Evolutionary conservation across 345 rosid genomes (phyloP).

Genomic region (Limnanthes douglasii): DNA sequence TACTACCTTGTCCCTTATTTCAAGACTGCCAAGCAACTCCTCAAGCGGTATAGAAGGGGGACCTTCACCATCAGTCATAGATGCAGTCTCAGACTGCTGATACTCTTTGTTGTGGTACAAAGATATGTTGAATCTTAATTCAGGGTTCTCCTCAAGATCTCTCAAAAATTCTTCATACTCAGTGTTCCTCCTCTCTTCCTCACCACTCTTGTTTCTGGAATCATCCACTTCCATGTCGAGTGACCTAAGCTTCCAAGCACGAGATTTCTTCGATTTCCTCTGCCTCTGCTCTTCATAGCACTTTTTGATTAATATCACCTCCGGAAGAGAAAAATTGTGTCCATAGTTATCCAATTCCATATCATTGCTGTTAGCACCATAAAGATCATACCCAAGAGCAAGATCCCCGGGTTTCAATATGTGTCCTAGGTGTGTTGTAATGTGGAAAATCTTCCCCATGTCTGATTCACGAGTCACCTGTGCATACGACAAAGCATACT

Average conservation of each 20-base stretch:
- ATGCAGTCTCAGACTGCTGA: slow-evolving; percentile 23
- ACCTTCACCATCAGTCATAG: slow-evolving; percentile 24
- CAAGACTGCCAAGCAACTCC: slow-evolving; percentile 27
- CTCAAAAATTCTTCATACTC: slow-evolving; percentile 27
- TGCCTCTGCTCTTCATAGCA: slow-evolving; percentile 22
- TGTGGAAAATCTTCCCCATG: slow-evolving; percentile 17
- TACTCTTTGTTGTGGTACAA: slow-evolving; percentile 22
- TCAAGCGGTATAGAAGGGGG: slow-evolving; percentile 17
- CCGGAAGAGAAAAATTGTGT: slow-evolving; percentile 9
- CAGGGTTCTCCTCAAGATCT: slow-evolving; percentile 29
- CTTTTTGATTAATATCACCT: slow-evolving; percentile 24
- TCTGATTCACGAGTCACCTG: slow-evolving; percentile 22
- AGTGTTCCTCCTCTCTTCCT: slow-evolving; percentile 11
- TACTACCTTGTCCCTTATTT: slow-evolving; percentile 18
- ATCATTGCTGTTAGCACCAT: slow-evolving; percentile 22
- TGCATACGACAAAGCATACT: slow-evolving; percentile 19
- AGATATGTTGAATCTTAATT: slow-evolving; percentile 15
- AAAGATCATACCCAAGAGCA: slow-evolving; percentile 26
- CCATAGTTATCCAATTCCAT: slow-evolving; percentile 18
- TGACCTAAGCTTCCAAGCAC: slow-evolving; percentile 19
- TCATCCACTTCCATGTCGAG: slow-evolving; percentile 24
- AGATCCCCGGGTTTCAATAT: slow-evolving; percentile 24
- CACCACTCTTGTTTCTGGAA: slow-evolving; percentile 9
- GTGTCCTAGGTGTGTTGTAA: slow-evolving; percentile 21
- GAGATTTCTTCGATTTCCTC: slow-evolving; percentile 15